phyloP scores from a whole-genome alignment of 768 basidiomycete species.

The Boletus fagicola region DNA sequence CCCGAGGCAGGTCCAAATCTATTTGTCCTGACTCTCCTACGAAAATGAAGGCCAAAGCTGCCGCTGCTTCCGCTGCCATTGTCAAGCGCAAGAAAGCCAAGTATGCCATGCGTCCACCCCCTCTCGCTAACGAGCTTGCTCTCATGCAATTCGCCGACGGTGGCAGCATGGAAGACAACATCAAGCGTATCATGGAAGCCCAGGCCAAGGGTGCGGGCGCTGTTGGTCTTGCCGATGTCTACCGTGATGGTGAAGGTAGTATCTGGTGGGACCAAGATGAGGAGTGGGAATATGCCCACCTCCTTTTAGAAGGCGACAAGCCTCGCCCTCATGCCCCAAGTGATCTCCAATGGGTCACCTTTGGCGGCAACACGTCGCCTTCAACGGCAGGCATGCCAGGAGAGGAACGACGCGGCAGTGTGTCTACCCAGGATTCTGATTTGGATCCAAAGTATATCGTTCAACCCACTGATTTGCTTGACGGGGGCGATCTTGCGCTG shows the following conservation, averaged over 20 bases:
- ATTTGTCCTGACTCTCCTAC: slow-evolving; percentile 28
- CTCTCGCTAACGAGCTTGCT: slow-evolving; percentile 64
- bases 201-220: slow-evolving; percentile 48
- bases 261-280: slow-evolving; percentile 75
- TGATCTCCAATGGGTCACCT: slow-evolving; percentile 46
- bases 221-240: slow-evolving; percentile 46
- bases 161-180: slow-evolving; percentile 54
- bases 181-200: slow-evolving; percentile 51
- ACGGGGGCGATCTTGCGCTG: slow-evolving; percentile 36
- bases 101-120: slow-evolving; percentile 44
- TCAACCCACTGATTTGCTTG: slow-evolving; percentile 32
- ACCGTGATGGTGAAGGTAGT: slow-evolving; percentile 59
- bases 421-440: slow-evolving; percentile 54
- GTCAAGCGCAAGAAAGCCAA: slow-evolving; percentile 53
- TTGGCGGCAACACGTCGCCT: slow-evolving; percentile 32
- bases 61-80: slow-evolving; percentile 32
- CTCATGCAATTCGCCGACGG: slow-evolving; percentile 70
- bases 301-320: slow-evolving; percentile 44
- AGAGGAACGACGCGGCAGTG: slow-evolving; percentile 43
- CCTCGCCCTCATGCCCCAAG: slow-evolving; percentile 23
- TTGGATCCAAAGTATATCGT: slow-evolving; percentile 51
- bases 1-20: slow-evolving; percentile 39
- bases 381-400: slow-evolving; percentile 1
- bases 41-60: slow-evolving; percentile 21
- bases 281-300: slow-evolving; percentile 63